These are phyloP conservation scores for Globisporangium rhizosaccharum DNA, from an alignment of 352 stramenopile genomes.

Conservation along the genomic window DNA sequence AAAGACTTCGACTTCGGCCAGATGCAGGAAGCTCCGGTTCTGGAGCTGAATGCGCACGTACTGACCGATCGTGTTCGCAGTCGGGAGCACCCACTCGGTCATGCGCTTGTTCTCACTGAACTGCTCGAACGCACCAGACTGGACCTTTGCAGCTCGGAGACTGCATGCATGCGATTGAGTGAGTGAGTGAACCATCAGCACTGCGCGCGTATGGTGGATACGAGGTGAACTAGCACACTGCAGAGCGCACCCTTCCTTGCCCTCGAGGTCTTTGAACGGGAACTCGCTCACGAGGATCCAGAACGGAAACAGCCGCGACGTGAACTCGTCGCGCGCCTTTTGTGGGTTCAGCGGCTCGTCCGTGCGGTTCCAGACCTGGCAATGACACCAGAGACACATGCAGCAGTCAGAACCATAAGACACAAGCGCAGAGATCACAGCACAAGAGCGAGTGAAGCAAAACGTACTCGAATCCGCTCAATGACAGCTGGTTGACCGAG, in stretches of 20 bases:
- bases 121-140: conserved; percentile 72
- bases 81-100: conserved; percentile 86
- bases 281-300: conserved; percentile 91
- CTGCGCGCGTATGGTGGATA: not conserved
- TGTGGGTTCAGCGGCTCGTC: conserved; percentile 84
- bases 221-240: not conserved
- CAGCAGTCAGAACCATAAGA: too few relatives aligned
- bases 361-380: conserved; percentile 85
- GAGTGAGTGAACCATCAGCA: too few relatives aligned
- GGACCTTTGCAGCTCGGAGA: conserved; percentile 77
- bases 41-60: conserved; percentile 87
- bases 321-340: conserved; percentile 70
- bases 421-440: not conserved
- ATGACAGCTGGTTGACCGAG: conserved; percentile 73
- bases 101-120: conserved; percentile 75
- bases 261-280: conserved; percentile 75
- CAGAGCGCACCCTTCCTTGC: conserved; percentile 50
- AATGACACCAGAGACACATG: not conserved
- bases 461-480: conserved; percentile 61
- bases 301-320: conserved; percentile 82
- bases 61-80: conserved; percentile 74
- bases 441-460: not conserved
- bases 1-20: conserved; percentile 90
- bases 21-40: conserved; percentile 85
- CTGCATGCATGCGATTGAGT: conserved; percentile 12